A percentile compares a stretch with the other conserved stretches of the same genome.
These are phyloP conservation scores for Graphiopsis chlorocephala DNA, from an alignment of 2,329 filamentous ascomycete species.

Conservation along the genomic window DNA sequence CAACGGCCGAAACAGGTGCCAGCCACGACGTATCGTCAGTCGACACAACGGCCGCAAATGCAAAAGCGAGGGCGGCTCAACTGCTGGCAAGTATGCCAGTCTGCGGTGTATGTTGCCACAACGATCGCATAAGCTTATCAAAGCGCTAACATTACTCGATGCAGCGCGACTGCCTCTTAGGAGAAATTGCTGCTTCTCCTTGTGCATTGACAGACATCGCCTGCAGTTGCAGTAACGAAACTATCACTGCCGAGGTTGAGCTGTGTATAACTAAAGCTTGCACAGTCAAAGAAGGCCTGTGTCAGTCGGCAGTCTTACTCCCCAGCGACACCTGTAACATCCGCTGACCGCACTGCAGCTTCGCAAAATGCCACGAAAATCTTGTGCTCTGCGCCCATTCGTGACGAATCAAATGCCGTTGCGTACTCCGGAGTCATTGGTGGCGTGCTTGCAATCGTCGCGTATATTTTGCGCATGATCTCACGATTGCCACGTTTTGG, in stretches of 20 bases:
- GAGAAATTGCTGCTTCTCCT: slow-evolving; percentile 19
- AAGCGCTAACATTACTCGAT: not conserved
- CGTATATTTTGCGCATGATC: slow-evolving; percentile 20
- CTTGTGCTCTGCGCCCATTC: slow-evolving; percentile 15
- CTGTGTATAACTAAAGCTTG: slow-evolving; percentile 16
- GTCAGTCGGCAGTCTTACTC: not conserved
- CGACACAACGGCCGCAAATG: not conserved
- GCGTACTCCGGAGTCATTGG: slow-evolving; percentile 18
- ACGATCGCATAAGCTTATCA: not conserved
- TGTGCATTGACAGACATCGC: slow-evolving; percentile 22
- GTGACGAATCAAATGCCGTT: slow-evolving; percentile 16
- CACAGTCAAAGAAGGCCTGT: slow-evolving; percentile 4
- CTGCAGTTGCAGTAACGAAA: slow-evolving; percentile 22
- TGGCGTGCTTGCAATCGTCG: slow-evolving; percentile 20
- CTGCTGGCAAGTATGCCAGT: slow-evolving; percentile 7
- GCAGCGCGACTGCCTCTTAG: slow-evolving; percentile 20
- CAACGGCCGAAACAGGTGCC: not conserved
- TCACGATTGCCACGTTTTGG: slow-evolving; percentile 17
- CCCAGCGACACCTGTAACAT: not conserved
- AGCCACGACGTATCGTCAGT: not conserved
- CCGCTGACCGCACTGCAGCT: not conserved
- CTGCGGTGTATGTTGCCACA: not conserved
- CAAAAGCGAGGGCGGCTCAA: not conserved
- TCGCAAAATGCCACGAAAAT: slow-evolving; percentile 14
- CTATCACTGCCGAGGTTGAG: slow-evolving; percentile 15